Percentiles rank a stretch among this genome's conserved stretches.
phyloP scores from a whole-genome alignment of 164 flowering plant genomes.

The Warburgia ugandensis region DNA sequence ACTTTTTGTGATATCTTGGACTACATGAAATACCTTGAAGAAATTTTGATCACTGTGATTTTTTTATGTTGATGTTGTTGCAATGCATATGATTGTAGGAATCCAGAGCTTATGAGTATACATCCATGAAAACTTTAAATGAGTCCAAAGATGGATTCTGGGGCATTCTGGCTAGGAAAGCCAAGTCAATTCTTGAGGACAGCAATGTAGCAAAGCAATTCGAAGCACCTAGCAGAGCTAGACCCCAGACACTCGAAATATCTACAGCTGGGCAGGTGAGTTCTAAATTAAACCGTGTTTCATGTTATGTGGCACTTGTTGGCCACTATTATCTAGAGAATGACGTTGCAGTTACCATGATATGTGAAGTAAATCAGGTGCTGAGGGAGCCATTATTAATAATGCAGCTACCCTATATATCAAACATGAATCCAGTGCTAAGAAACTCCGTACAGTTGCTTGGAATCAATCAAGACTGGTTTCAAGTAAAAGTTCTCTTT shows the following conservation, averaged over 20 bases:
- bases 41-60: not conserved
- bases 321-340: not conserved
- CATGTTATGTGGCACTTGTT: not conserved
- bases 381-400: too few species aligned
- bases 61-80: conserved; percentile 6
- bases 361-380: too few species aligned
- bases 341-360: not conserved
- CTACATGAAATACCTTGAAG: not conserved
- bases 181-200: conserved; percentile 81
- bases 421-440: too few species aligned
- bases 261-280: conserved; percentile 41
- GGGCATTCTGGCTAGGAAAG: conserved; percentile 85
- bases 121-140: conserved; percentile 35
- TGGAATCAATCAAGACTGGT: too few species aligned
- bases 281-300: not conserved
- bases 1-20: not conserved
- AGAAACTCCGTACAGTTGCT: too few species aligned
- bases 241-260: conserved; percentile 21
- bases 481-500: too few species aligned
- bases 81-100: conserved; percentile 28
- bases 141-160: conserved; percentile 71
- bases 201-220: conserved; percentile 33
- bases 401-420: too few species aligned
- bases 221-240: conserved; percentile 22
- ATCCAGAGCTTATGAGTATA: conserved; percentile 39